These are phyloP conservation scores for Zymoseptoria passerinii DNA, from an alignment of 2,329 filamentous ascomycete species.

Conservation along the genomic window DNA sequence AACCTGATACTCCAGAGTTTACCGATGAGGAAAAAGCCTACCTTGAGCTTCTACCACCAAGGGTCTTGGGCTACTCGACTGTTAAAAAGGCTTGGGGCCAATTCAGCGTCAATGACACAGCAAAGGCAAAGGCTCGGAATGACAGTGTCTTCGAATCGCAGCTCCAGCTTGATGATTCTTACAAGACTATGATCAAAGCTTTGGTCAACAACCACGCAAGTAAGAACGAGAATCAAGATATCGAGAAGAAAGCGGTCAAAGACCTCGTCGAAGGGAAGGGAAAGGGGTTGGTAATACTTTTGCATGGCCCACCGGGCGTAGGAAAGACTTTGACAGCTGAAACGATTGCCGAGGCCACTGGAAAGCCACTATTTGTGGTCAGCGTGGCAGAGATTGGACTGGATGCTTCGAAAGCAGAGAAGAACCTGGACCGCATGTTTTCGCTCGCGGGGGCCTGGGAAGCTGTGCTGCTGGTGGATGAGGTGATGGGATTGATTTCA, in stretches of 20 bases:
- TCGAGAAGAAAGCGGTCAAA: not conserved
- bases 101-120: not conserved
- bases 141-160: not conserved
- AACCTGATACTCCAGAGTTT: not conserved
- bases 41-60: conserved; percentile 2
- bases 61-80: conserved; percentile 3
- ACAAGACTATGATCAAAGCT: conserved; percentile 1
- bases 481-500: not conserved
- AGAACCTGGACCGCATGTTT: conserved; percentile 1
- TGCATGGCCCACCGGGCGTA: conserved; percentile 31
- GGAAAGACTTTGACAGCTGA: conserved; percentile 37
- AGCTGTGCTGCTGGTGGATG: conserved; percentile 10
- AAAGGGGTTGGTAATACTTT: conserved; percentile 27
- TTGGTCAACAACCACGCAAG: conserved; percentile 1
- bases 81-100: conserved; percentile 5
- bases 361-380: conserved; percentile 36
- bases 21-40: not conserved
- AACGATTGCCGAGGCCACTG: conserved; percentile 22
- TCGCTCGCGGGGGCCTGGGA: conserved; percentile 6
- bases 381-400: conserved; percentile 7
- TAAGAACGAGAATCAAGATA: not conserved
- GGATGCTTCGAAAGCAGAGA: conserved; percentile 1
- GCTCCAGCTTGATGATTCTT: conserved; percentile 4
- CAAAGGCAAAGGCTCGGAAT: not conserved
- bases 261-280: conserved; percentile 12